A percentile compares a stretch with the other conserved stretches of the same genome.
Conservation (phyloP, 2,329 filamentous ascomycete species). For the Domatiomyces globalis region DNA sequence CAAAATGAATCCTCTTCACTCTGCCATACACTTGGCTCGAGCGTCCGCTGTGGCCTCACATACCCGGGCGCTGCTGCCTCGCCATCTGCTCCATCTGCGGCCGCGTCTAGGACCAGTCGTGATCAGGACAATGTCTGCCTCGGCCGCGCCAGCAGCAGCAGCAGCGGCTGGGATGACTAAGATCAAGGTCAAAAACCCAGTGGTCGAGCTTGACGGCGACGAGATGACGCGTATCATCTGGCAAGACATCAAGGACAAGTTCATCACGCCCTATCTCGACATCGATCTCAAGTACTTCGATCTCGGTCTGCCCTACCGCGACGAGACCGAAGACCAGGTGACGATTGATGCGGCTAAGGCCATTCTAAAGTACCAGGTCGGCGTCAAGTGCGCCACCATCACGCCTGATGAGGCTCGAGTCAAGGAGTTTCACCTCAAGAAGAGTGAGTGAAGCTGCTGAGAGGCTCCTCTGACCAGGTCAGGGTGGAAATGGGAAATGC, state of each 20-base stretch:
- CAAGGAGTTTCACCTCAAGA: constrained; percentile 96
- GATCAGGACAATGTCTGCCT: not conserved
- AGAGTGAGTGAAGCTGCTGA: constrained; percentile 52
- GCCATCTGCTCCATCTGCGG: not conserved
- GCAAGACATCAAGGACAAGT: constrained; percentile 96
- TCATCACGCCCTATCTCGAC: constrained; percentile 56
- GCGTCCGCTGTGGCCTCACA: not conserved
- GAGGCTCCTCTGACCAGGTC: too few species aligned
- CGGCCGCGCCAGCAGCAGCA: not conserved
- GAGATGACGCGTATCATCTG: constrained; percentile 99
- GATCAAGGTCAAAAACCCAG: constrained; percentile 99
- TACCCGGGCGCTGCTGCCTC: too few species aligned
- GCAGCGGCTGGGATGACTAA: constrained; percentile 39
- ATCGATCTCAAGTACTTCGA: constrained; percentile 98
- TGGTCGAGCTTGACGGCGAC: constrained; percentile 90
- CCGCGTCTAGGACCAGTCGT: not conserved
- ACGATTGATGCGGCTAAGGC: constrained; percentile 90
- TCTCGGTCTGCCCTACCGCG: constrained; percentile 81
- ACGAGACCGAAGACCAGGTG: constrained; percentile 92
- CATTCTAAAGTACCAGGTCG: constrained; percentile 97
- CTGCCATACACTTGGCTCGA: not conserved
- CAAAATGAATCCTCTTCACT: not conserved
- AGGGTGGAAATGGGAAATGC: not conserved
- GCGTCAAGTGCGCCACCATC: constrained; percentile 98
- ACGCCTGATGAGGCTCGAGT: constrained; percentile 94